A percentile compares a stretch with the other conserved stretches of the same genome.
These are phyloP conservation scores for Henckelia pumila DNA, from an alignment of 257 asterid genomes.

Conservation along the genomic window DNA sequence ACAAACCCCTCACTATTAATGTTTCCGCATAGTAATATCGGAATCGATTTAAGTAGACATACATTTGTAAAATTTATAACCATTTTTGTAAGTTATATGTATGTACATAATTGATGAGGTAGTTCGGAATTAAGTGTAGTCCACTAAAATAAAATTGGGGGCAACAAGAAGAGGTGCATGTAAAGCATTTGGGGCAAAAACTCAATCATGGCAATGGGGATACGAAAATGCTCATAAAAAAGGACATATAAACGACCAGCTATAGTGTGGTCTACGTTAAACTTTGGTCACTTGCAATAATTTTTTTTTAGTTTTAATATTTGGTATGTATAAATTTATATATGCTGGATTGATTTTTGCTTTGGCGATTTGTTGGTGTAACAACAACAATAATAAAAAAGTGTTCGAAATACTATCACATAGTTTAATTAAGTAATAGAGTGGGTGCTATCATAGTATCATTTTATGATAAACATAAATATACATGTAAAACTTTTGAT, in stretches of 20 bases:
- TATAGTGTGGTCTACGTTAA: constrained; percentile 32
- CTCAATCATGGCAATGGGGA: constrained; percentile 27
- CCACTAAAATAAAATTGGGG: constrained; percentile 26
- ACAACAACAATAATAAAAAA: not conserved
- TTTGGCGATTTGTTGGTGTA: constrained; percentile 6
- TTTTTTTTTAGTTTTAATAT: not conserved
- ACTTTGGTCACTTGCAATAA: constrained; percentile 38
- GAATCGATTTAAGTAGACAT: no score
- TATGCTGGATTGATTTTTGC: not conserved
- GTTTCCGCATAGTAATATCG: no score
- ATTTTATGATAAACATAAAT: no score
- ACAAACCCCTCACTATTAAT: no score
- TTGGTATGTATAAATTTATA: not conserved
- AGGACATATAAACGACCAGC: constrained; percentile 36
- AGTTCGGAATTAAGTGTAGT: not conserved
- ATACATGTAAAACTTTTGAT: no score
- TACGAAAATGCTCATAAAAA: constrained; percentile 33
- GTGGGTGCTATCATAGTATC: not conserved
- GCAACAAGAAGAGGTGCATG: constrained; percentile 32
- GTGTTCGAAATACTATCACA: not conserved
- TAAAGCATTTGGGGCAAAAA: constrained; percentile 24
- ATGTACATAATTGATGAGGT: not conserved
- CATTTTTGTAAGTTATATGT: not conserved
- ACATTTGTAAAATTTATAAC: not conserved
- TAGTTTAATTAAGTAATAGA: not conserved